A percentile compares a stretch with the other conserved stretches of the same genome.
These are phyloP conservation scores for Bondarzewia mesenterica DNA, from an alignment of 1,284 basidiomycete species.

Conservation along the genomic window DNA sequence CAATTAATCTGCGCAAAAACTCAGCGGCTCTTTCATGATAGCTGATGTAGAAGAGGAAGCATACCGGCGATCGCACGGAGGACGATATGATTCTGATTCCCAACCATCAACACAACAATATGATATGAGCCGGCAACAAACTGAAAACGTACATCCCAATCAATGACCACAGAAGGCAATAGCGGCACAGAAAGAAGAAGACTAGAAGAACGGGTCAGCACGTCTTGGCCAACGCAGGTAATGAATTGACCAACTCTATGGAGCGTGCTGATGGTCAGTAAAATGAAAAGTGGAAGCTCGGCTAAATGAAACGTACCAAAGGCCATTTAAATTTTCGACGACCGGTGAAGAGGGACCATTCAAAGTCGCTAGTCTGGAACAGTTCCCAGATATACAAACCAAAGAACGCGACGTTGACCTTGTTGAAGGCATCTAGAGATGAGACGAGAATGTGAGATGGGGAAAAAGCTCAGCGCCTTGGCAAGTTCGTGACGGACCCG, in stretches of 20 bases:
- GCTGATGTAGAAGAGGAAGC: not conserved
- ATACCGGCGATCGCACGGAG: not conserved
- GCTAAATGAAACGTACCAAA: constrained; percentile 46
- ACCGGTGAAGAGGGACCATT: constrained; percentile 51
- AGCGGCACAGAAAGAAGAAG: constrained; percentile 58
- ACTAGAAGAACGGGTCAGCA: constrained; percentile 31
- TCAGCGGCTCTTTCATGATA: not conserved
- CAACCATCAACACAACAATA: not conserved
- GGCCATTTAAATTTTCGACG: constrained; percentile 56
- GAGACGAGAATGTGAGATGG: constrained; percentile 3
- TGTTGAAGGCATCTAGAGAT: constrained; percentile 42
- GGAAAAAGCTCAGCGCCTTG: not conserved
- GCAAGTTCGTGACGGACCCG: constrained; percentile 25
- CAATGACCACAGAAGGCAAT: not conserved
- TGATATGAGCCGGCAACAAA: not conserved
- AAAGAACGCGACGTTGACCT: constrained; percentile 50
- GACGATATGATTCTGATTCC: not conserved
- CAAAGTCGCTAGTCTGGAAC: constrained; percentile 51
- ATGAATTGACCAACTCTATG: not conserved
- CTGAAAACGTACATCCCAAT: not conserved
- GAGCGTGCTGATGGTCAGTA: not conserved
- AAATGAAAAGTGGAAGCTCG: too few species aligned
- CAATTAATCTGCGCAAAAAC: constrained; percentile 46
- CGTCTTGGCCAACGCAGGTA: not conserved
- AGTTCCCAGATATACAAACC: constrained; percentile 66